Evolutionary conservation across 306 rosid genomes (phyloP).

Genomic region (Dalbergia cochinchinensis): DNA sequence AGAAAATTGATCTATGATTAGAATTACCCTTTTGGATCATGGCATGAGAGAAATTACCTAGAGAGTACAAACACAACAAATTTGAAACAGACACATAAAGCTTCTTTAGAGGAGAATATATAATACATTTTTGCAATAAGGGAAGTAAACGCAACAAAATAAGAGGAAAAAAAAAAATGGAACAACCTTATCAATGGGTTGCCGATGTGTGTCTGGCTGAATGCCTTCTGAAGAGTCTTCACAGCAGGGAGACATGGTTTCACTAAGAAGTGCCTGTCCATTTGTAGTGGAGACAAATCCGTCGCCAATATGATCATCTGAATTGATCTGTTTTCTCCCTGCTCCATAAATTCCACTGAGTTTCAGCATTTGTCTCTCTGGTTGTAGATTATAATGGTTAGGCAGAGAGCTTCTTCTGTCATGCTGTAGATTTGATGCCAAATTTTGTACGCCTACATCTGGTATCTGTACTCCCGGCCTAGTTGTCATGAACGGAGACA

Average conservation of each 20-base stretch:
- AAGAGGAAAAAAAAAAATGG: background rate
- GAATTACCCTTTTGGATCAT: background rate
- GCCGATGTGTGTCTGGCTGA: conserved; percentile 44
- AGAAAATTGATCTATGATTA: background rate
- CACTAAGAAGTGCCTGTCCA: conserved; percentile 40
- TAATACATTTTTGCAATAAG: too few relatives aligned
- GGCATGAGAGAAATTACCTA: background rate
- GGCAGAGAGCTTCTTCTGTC: conserved; percentile 43
- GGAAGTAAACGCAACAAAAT: too few relatives aligned
- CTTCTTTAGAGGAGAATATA: conserved; percentile 12
- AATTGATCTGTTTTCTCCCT: conserved; percentile 41
- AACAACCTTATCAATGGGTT: conserved; percentile 58
- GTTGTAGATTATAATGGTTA: conserved; percentile 46
- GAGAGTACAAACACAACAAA: too few relatives aligned
- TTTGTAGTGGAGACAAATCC: conserved; percentile 39
- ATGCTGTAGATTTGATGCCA: conserved; percentile 39
- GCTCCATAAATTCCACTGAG: conserved; percentile 43
- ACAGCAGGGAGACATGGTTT: conserved; percentile 45
- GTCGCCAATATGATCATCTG: conserved; percentile 42
- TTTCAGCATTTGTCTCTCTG: conserved; percentile 50
- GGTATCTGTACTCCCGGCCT: conserved; percentile 61
- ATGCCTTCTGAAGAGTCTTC: conserved; percentile 53
- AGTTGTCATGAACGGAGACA: conserved; percentile 69
- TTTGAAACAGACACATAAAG: conserved; percentile 1
- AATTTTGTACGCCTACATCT: conserved; percentile 51